A percentile compares a stretch with the other conserved stretches of the same genome.
These are phyloP conservation scores for Hsuehochloa calcarea DNA, from an alignment of 176 grass and related monocot genomes.

Conservation along the genomic window DNA sequence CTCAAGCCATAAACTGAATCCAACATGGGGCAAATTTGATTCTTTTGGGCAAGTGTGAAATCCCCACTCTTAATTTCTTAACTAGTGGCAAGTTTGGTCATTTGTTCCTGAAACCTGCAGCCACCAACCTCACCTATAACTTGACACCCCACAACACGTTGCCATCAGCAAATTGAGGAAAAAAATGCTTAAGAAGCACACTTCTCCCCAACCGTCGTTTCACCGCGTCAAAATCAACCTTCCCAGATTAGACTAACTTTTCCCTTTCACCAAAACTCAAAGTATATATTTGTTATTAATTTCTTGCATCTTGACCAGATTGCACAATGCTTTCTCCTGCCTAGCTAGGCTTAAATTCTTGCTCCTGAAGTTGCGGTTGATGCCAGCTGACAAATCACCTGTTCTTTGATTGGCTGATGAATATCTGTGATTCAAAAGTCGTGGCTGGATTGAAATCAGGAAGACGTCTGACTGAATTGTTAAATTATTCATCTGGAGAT, in stretches of 20 bases:
- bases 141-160: constrained; percentile 12
- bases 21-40: not conserved
- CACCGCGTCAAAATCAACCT: constrained; percentile 14
- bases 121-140: constrained; percentile 50
- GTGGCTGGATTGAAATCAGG: not conserved
- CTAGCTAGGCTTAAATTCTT: not conserved
- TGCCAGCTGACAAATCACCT: not conserved
- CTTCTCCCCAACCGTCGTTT: constrained; percentile 8
- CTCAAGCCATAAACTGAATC: not conserved
- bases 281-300: not conserved
- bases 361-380: not conserved
- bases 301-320: not conserved
- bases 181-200: constrained; percentile 39
- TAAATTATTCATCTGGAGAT: not conserved
- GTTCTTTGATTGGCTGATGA: not conserved
- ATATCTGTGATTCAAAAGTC: not conserved
- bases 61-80: not conserved
- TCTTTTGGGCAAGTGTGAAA: not conserved
- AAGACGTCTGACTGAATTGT: not conserved
- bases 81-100: constrained; percentile 43
- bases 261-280: not conserved
- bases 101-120: constrained; percentile 14
- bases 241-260: not conserved
- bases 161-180: constrained; percentile 20
- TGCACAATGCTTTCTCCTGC: not conserved